Percentiles rank a stretch among this genome's conserved stretches.
Evolutionary conservation across 31 red algal genomes (phyloP).

Genomic region (Odonthalia washingtoniensis): DNA sequence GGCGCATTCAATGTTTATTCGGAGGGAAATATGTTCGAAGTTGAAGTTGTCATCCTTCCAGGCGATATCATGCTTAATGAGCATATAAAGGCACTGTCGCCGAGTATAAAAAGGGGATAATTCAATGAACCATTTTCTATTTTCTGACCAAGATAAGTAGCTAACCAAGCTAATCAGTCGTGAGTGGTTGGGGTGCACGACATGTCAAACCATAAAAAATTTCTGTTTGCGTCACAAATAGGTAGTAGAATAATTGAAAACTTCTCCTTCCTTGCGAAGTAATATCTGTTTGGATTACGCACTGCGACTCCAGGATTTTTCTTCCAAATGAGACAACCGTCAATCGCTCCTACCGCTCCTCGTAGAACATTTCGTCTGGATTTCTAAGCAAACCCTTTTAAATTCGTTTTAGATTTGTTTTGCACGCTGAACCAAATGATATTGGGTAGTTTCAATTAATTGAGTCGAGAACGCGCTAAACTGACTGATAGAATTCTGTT

Average conservation of each 20-base stretch:
- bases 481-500: background rate
- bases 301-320: too few species aligned
- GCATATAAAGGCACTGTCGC: background rate
- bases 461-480: background rate
- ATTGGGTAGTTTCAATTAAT: background rate
- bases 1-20: background rate
- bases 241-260: background rate
- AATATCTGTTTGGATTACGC: background rate
- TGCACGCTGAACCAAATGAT: background rate
- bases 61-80: background rate
- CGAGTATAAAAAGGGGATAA: background rate
- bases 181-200: background rate
- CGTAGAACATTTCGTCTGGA: background rate
- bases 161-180: background rate
- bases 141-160: background rate
- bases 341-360: background rate
- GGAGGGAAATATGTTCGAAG: background rate
- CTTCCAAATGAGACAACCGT: background rate
- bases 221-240: background rate
- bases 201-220: background rate
- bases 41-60: background rate
- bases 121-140: background rate
- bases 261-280: background rate
- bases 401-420: background rate
- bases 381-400: background rate